Evolutionary conservation across 2,329 filamentous ascomycete species (phyloP).

Genomic region (Tympanopsis confertula): DNA sequence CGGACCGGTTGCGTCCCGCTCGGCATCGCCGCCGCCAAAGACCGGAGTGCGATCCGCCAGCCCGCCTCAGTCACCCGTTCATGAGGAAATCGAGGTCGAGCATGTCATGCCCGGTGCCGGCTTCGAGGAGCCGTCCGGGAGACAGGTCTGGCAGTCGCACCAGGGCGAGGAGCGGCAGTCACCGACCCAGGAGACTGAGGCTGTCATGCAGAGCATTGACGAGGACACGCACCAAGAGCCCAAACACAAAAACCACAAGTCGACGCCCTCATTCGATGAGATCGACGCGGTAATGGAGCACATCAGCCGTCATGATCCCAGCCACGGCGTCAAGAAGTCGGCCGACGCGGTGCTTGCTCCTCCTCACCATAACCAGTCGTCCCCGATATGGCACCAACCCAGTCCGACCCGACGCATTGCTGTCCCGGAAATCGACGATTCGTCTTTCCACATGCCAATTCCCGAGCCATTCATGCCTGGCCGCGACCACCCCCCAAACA

Average conservation of each 20-base stretch:
- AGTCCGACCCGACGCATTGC: conserved; percentile 26
- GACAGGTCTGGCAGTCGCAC: conserved; percentile 9
- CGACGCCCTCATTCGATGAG: conserved; percentile 55
- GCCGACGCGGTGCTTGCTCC: conserved; percentile 10
- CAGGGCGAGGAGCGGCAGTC: conserved; percentile 16
- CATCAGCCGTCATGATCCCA: conserved; percentile 62
- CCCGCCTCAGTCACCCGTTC: conserved; percentile 6
- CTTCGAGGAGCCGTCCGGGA: conserved; percentile 17
- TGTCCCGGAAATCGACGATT: conserved; percentile 24
- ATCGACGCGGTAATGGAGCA: conserved; percentile 89
- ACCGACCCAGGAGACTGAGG: conserved; percentile 9
- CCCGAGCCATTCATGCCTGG: conserved; percentile 31
- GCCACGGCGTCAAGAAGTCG: conserved; percentile 60
- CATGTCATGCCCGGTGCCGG: conserved; percentile 4
- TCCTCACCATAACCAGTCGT: conserved; percentile 12
- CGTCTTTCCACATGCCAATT: conserved; percentile 39
- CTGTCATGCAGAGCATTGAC: conserved; percentile 9
- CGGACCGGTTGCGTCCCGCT: conserved; percentile 33
- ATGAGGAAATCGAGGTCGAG: conserved; percentile 5
- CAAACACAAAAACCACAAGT: conserved; percentile 1
- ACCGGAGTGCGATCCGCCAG: conserved; percentile 21
- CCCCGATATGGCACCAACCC: conserved; percentile 32
- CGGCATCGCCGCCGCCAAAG: conserved; percentile 29
- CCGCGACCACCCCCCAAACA: not conserved
- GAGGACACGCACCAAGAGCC: conserved; percentile 14